These are phyloP conservation scores for Decorospora gaudefroyi DNA, from an alignment of 2,329 filamentous ascomycete genomes.

Conservation along the genomic window DNA sequence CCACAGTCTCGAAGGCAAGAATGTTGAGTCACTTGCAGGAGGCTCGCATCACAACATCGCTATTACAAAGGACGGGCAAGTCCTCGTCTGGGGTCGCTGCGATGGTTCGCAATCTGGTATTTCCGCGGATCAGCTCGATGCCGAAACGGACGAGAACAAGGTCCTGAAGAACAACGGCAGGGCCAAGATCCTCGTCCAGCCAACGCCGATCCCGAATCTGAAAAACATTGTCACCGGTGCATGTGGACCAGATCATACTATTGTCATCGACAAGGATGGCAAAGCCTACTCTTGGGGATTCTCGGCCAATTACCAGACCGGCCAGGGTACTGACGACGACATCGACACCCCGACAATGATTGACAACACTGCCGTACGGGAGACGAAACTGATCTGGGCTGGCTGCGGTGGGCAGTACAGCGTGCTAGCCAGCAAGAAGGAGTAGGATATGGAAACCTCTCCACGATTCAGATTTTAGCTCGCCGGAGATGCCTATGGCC, in stretches of 20 bases:
- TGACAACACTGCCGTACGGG: constrained; percentile 80
- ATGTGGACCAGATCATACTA: constrained; percentile 72
- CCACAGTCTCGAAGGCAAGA: constrained; percentile 63
- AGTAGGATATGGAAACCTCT: too few relatives aligned
- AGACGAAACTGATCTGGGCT: constrained; percentile 74
- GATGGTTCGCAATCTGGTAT: constrained; percentile 62
- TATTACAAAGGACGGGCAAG: constrained; percentile 58
- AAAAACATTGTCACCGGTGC: constrained; percentile 60
- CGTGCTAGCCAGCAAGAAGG: constrained; percentile 56
- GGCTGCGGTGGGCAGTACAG: constrained; percentile 88
- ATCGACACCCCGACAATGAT: constrained; percentile 76
- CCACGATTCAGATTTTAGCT: not conserved
- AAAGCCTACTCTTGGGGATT: constrained; percentile 81
- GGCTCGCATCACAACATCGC: constrained; percentile 75
- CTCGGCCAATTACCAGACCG: constrained; percentile 78
- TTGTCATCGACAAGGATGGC: constrained; percentile 70
- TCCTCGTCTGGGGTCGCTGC: constrained; percentile 64
- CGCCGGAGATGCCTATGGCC: not conserved
- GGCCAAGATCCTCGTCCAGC: constrained; percentile 72
- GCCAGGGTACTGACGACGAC: constrained; percentile 77
- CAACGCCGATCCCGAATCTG: constrained; percentile 65
- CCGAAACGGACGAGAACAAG: constrained; percentile 47
- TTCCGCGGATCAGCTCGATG: constrained; percentile 33
- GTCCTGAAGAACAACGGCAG: constrained; percentile 61
- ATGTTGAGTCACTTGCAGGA: constrained; percentile 71